Evolutionary conservation across 768 basidiomycete genomes (phyloP).

Genomic region (Boletus fagicola): DNA sequence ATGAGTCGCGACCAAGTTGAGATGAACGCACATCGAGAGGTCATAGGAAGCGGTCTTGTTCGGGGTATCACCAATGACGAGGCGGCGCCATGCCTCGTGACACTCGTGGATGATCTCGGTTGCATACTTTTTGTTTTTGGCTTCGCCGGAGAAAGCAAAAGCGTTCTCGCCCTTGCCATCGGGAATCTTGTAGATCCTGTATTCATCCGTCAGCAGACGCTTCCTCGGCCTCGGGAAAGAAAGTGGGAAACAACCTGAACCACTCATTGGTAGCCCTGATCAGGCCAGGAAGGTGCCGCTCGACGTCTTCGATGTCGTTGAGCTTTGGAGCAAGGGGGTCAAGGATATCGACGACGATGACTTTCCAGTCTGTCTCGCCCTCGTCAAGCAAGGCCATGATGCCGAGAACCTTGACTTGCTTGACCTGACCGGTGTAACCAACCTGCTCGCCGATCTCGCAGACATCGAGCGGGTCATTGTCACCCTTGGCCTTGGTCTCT

Average conservation of each 20-base stretch:
- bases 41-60: conserved; percentile 73
- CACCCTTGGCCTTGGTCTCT: conserved; percentile 98
- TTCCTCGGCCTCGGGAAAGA: not conserved
- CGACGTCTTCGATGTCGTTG: conserved; percentile 99
- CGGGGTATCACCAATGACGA: conserved; percentile 76
- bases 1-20: not conserved
- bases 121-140: conserved; percentile 99
- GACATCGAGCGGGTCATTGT: conserved; percentile 99
- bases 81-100: conserved; percentile 96
- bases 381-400: conserved; percentile 99
- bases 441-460: conserved; percentile 99
- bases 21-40: conserved; percentile 71
- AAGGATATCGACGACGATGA: conserved; percentile 94
- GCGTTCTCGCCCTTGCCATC: conserved; percentile 97
- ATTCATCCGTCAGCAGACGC: not conserved
- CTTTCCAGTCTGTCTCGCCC: conserved; percentile 99
- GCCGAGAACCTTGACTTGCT: conserved; percentile 99
- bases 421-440: conserved; percentile 94
- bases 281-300: conserved; percentile 94
- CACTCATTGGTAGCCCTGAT: conserved; percentile 98
- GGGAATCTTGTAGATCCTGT: conserved; percentile 92
- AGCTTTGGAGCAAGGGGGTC: conserved; percentile 95
- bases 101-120: conserved; percentile 99
- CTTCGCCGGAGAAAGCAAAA: conserved; percentile 99
- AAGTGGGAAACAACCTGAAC: conserved; percentile 70